Percentiles rank a stretch among this genome's conserved stretches.
Conservation (phyloP, 495 filamentous ascomycete genomes). For the Venustampulla echinocandica region DNA sequence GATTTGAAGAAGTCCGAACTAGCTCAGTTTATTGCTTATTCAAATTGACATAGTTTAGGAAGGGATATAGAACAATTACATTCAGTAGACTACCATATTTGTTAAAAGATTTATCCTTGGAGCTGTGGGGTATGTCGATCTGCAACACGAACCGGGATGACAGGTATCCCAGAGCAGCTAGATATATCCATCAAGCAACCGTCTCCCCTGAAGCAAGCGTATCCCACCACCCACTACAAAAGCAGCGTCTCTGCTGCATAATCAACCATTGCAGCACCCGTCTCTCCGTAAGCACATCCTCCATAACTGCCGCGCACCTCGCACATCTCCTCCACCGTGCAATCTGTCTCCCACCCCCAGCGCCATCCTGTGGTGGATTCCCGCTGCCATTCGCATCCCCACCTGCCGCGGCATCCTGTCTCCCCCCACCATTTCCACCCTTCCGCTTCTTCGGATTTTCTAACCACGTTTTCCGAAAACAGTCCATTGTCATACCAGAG, state of each 20-base stretch:
- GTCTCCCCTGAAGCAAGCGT: slow-evolving; percentile 24
- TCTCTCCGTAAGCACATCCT: slow-evolving; percentile 40
- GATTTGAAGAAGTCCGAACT: too few relatives aligned
- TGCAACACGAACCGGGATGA: too few relatives aligned
- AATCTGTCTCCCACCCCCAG: slow-evolving; percentile 11
- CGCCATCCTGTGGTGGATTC: too few relatives aligned
- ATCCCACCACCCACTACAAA: slow-evolving; percentile 43
- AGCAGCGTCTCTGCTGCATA: slow-evolving; percentile 43
- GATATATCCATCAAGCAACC: slow-evolving; percentile 62
- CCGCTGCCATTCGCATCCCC: slow-evolving; percentile 7
- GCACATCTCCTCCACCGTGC: slow-evolving; percentile 47
- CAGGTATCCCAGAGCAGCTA: slow-evolving; percentile 72
- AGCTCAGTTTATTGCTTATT: too few relatives aligned
- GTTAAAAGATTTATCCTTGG: too few relatives aligned
- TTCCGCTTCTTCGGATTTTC: slow-evolving; percentile 1
- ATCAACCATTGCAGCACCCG: slow-evolving; percentile 41
- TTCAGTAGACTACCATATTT: too few relatives aligned
- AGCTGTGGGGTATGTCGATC: too few relatives aligned
- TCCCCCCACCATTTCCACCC: slow-evolving; percentile 1
- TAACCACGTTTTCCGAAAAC: slow-evolving; percentile 20
- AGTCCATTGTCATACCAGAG: slow-evolving; percentile 17
- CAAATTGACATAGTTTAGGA: too few relatives aligned
- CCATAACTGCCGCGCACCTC: slow-evolving; percentile 55
- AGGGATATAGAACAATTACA: too few relatives aligned
- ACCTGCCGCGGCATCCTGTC: slow-evolving; percentile 16